Evolutionary conservation across 352 stramenopile species (phyloP).

Genomic region (Globisporangium sylvaticum): DNA sequence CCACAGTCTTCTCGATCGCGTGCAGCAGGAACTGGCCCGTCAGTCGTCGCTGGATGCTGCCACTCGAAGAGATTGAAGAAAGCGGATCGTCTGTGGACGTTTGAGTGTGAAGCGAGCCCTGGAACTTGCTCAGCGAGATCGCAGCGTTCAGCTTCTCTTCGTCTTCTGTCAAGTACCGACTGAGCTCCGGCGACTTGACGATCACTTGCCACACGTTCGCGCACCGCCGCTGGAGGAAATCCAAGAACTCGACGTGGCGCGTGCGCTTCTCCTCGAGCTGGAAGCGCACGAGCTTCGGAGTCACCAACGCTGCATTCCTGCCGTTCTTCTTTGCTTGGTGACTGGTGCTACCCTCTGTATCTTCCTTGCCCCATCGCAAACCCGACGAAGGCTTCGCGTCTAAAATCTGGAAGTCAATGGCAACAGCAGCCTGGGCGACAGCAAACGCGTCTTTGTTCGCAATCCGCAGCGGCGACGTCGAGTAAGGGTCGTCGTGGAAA

Average conservation of each 20-base stretch:
- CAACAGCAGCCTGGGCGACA: slow-evolving; percentile 57
- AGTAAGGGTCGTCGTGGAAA: slow-evolving; percentile 51
- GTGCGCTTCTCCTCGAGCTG: slow-evolving; percentile 79
- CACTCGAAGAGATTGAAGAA: neutral
- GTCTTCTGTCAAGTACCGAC: slow-evolving; percentile 52
- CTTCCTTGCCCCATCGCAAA: slow-evolving; percentile 66
- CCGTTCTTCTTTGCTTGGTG: slow-evolving; percentile 14
- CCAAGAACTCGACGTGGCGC: slow-evolving; percentile 53
- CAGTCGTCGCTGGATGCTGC: slow-evolving; percentile 33
- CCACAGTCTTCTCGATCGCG: slow-evolving; percentile 70
- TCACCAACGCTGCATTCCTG: slow-evolving; percentile 30
- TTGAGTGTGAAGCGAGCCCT: slow-evolving; percentile 52
- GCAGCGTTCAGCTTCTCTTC: slow-evolving; percentile 77
- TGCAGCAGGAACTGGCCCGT: slow-evolving; percentile 64
- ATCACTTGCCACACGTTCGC: slow-evolving; percentile 58
- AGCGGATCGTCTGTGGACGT: neutral
- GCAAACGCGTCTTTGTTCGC: slow-evolving; percentile 33
- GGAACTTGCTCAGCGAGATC: slow-evolving; percentile 73
- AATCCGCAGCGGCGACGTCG: slow-evolving; percentile 39
- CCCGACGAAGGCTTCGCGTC: slow-evolving; percentile 78
- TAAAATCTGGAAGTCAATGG: slow-evolving; percentile 66
- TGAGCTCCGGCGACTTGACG: slow-evolving; percentile 43
- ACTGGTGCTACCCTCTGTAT: slow-evolving; percentile 14
- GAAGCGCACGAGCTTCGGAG: slow-evolving; percentile 81
- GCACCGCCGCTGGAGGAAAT: slow-evolving; percentile 66